Conservation (phyloP, 306 rosid species). For the Spatholobus suberectus region DNA sequence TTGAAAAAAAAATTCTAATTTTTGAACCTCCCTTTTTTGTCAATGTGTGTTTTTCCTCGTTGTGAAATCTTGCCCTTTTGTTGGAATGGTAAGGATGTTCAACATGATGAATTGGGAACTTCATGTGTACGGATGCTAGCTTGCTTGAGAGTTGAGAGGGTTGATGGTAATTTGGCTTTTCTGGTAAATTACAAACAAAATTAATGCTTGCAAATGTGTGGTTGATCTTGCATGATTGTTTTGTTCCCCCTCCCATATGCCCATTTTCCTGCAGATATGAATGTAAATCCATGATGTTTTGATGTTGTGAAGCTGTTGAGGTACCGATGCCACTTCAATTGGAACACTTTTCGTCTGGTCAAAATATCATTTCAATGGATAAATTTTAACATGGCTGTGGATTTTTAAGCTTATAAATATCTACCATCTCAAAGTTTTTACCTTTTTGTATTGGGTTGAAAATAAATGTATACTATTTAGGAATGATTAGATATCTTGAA, state of each 20-base stretch:
- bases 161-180: conserved; percentile 11
- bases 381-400: conserved; percentile 20
- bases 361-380: conserved; percentile 19
- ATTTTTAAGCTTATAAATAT: conserved; percentile 14
- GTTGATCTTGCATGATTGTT: conserved; percentile 20
- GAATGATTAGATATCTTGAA: conserved; percentile 20
- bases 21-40: conserved; percentile 13
- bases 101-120: neutral
- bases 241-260: neutral
- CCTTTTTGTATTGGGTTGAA: conserved; percentile 28
- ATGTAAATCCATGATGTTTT: conserved; percentile 23
- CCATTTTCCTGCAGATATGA: neutral
- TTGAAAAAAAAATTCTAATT: neutral
- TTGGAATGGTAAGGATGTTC: neutral
- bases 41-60: neutral
- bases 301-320: conserved; percentile 27
- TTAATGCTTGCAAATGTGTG: conserved; percentile 12
- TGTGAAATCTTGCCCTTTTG: neutral
- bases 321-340: conserved; percentile 9
- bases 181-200: neutral
- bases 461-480: conserved; percentile 10
- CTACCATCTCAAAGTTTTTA: conserved; percentile 20
- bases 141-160: neutral
- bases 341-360: conserved; percentile 17
- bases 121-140: neutral